Evolutionary conservation across 352 stramenopile species (phyloP), one percentile per base, ranked within the genome.

Genomic region (Phytophthora hybrid): DNA sequence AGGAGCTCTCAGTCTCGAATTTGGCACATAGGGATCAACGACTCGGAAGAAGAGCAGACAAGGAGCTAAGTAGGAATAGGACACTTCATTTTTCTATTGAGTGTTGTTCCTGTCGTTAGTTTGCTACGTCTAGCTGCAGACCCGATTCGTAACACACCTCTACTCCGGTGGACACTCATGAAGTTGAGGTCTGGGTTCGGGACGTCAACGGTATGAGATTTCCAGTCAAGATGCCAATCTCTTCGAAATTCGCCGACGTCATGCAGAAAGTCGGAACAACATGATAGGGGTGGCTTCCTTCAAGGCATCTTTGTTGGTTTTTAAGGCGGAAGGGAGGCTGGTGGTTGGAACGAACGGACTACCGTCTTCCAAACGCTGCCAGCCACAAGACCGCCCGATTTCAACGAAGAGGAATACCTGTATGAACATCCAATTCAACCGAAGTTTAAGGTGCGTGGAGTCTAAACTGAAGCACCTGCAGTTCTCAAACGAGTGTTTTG

Each of bases 391-490:
- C 29, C 23, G 13, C 7, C 10, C 14, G 13, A 57, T 32, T 57
- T 23, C 29, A 21, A 59, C 53, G 53, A 26, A 14, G 29, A 44
- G 11, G 14, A 44, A 23, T 59, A 59, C 13, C 29, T 59, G 2
- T 16, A 32, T 6, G 49, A 56, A 9, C 49, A 59, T 41, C 53
- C 53, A 44, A 59, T 59, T 44, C 26, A 59, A 59, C 53, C 53
- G 26, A 59, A 59, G 53, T 59, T 59, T 44, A 59, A 59, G 53
- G 53, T 59, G 53, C 53, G 53, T 59, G n/a, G 52, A 16, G 53
- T 59, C 53, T 59, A 21, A 44, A 41, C 13, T 26, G 23, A 59
- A 10, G 53, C 26, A 13, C 6, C 26, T 39, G 29, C 23, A 14
- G 11, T 59, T 59, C 53, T 59, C 6, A 59, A 59, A 26, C 23